Percentiles rank a stretch among this genome's conserved stretches.
Conservation (phyloP, 2,329 filamentous ascomycete genomes). For the Pseudogymnoascus sp. region DNA sequence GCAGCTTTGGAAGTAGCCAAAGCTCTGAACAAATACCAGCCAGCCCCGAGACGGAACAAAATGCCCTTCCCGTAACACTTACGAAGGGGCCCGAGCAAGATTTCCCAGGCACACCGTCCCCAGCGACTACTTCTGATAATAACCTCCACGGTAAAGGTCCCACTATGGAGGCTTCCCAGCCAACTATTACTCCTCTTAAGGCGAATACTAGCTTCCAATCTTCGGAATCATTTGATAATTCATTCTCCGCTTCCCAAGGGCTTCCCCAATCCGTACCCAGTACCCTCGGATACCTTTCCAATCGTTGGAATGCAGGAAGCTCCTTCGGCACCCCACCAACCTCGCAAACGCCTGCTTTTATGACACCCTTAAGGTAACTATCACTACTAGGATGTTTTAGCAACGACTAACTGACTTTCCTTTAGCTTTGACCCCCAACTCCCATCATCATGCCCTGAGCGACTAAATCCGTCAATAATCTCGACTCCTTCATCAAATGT, state of each 20-base stretch:
- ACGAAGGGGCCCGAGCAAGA: neutral
- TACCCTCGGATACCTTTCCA: conserved; percentile 34
- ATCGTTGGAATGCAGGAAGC: conserved; percentile 47
- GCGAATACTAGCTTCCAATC: conserved; percentile 3
- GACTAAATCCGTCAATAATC: conserved; percentile 17
- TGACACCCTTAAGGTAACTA: conserved; percentile 39
- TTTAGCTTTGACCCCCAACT: conserved; percentile 20
- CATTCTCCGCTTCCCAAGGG: conserved; percentile 10
- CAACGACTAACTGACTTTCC: neutral
- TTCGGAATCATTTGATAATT: neutral
- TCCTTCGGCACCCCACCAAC: conserved; percentile 45
- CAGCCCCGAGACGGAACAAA: neutral
- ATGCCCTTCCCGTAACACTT: neutral
- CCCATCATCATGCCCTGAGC: conserved; percentile 26
- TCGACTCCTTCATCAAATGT: conserved; percentile 34
- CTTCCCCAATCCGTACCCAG: conserved; percentile 23
- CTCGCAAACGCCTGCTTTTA: conserved; percentile 24
- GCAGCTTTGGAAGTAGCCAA: conserved; percentile 20
- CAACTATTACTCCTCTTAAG: conserved; percentile 1
- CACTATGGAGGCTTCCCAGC: conserved; percentile 1
- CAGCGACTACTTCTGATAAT: neutral
- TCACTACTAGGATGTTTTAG: conserved; percentile 16
- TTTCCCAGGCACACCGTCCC: neutral
- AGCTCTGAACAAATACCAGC: conserved; percentile 14
- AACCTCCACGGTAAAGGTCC: neutral